Base-by-base conservation (phyloP, 805 yeast species). In the Naumovozyma dairenensis region DNA sequence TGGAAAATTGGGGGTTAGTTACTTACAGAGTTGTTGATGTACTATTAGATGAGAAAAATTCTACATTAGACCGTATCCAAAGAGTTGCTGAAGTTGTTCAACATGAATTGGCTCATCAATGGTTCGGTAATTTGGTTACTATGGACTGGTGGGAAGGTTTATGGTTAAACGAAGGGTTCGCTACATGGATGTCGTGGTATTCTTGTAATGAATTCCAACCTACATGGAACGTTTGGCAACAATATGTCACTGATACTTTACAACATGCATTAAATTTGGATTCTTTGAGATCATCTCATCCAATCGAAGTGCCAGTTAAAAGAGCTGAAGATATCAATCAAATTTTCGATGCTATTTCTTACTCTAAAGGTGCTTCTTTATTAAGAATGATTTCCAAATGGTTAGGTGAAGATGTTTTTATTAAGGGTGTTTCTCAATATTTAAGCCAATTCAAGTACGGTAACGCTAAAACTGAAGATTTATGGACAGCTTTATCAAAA, bases 121-220 rank as follows among this genome's bases (percentile, higher is more conserved):
- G 94, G 94, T 84, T 83, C 50, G 94, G 94, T 36, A 79, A 84
- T 57, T 69, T 80, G 46, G 89, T 82, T 40, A 84, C 94, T 30
- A 84, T 83, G 94, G 76, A 80, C 49, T 84, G 93, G 92, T 83
- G 94, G 94, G 84, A 83, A 48, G 92, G 81, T 48, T 66, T 83
- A 45, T 83, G 94, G 94, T 71, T 83, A 40, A 83, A 83, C 52
- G 94, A 83, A 60, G 92, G 93, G 10, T 83, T 83, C 60, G 94
- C 94, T 13, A 83, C 94, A 18, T 83, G 83, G 77, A 80, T 80
- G 52, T 45, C 49, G 7, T 42, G 46, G 39, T 41, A 45, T 34
- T 77, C 86, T 13, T 78, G 78, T 34, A 77, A 80, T 50, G 57
- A 69, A 43, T 67, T 81, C 46, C 74, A 71, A 55, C 93, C 93